Percentiles rank a stretch among this genome's conserved stretches.
Evolutionary conservation across 768 basidiomycete genomes (phyloP).

Genomic region (Auricularia sp.): DNA sequence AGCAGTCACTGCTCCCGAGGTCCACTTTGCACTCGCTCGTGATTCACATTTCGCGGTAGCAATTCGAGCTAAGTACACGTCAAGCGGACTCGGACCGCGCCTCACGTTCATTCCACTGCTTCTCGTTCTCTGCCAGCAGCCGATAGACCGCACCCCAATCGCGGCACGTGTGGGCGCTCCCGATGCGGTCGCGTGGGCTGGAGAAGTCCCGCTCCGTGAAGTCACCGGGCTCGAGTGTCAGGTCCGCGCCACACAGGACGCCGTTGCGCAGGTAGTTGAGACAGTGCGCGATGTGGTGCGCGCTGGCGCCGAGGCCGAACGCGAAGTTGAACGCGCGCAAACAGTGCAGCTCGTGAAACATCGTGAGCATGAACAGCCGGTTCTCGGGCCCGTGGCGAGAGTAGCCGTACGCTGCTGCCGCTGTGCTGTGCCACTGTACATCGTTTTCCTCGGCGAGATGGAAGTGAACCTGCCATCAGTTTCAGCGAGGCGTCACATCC

Average conservation of each 20-base stretch:
- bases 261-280: slow-evolving; percentile 38
- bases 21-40: too few relatives aligned
- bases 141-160: slow-evolving; percentile 23
- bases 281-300: slow-evolving; percentile 30
- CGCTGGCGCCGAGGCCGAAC: slow-evolving; percentile 4
- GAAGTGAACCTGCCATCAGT: slow-evolving; percentile 13
- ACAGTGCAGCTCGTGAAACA: slow-evolving; percentile 31
- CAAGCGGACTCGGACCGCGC: too few relatives aligned
- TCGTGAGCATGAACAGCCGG: slow-evolving; percentile 25
- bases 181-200: slow-evolving; percentile 17
- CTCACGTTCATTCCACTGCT: slow-evolving; percentile 5
- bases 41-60: background rate
- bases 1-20: too few relatives aligned
- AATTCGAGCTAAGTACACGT: background rate
- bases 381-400: slow-evolving; percentile 21
- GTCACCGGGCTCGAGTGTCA: slow-evolving; percentile 32
- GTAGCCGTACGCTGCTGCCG: slow-evolving; percentile 20
- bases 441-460: slow-evolving; percentile 15
- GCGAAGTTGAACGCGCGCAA: slow-evolving; percentile 19
- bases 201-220: slow-evolving; percentile 19
- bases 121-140: slow-evolving; percentile 2
- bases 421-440: slow-evolving; percentile 19
- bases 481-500: background rate
- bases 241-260: slow-evolving; percentile 36
- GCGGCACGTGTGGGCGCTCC: slow-evolving; percentile 22